Evolutionary conservation across 805 yeast genomes (phyloP).

Genomic region (Candida glaebosa): DNA sequence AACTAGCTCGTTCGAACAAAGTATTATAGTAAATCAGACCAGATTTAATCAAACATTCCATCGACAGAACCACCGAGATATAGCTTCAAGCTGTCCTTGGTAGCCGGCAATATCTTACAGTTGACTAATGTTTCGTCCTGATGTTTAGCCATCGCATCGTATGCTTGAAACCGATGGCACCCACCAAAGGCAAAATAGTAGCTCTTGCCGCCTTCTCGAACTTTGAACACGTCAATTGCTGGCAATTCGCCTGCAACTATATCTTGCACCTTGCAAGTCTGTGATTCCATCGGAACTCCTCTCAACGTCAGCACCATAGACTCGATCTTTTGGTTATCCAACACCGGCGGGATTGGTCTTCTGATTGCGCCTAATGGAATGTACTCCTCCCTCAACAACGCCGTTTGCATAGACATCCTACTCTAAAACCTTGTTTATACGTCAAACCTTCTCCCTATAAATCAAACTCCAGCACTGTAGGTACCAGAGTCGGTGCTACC

Average conservation of each 20-base stretch:
- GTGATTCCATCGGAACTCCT: slow-evolving; percentile 61
- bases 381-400: slow-evolving; percentile 49
- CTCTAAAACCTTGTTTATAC: background rate
- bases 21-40: background rate
- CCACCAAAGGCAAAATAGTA: slow-evolving; percentile 87
- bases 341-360: slow-evolving; percentile 83
- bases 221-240: slow-evolving; percentile 73
- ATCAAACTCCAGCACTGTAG: too few relatives aligned
- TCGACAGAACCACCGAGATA: slow-evolving; percentile 72
- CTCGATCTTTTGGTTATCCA: slow-evolving; percentile 69
- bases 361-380: slow-evolving; percentile 66
- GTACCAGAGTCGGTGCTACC: background rate
- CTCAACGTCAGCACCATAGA: slow-evolving; percentile 72
- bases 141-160: slow-evolving; percentile 51
- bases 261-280: slow-evolving; percentile 52
- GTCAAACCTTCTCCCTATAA: too few relatives aligned
- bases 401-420: slow-evolving; percentile 67
- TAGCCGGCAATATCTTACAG: slow-evolving; percentile 73
- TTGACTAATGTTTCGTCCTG: slow-evolving; percentile 46
- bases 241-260: slow-evolving; percentile 66
- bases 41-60: slow-evolving; percentile 38
- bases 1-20: background rate
- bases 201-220: slow-evolving; percentile 57
- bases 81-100: slow-evolving; percentile 60
- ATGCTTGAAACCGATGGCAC: slow-evolving; percentile 86